Percentiles rank a stretch among this genome's conserved stretches.
Conservation (phyloP, 768 basidiomycete species). For the Dentipellis sp. region DNA sequence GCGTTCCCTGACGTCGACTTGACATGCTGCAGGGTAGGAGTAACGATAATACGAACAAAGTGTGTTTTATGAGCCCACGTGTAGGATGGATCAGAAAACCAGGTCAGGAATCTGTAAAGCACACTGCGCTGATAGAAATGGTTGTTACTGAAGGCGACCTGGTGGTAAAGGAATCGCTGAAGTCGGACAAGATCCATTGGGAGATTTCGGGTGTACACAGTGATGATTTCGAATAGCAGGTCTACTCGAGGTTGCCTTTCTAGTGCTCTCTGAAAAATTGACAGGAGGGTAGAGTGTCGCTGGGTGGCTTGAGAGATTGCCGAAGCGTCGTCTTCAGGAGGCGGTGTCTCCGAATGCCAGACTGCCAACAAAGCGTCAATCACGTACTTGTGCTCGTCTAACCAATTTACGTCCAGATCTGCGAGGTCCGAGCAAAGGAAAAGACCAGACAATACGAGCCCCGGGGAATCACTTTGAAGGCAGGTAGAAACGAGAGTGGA, state of each 20-base stretch:
- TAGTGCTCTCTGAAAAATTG: constrained; percentile 69
- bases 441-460: constrained; percentile 58
- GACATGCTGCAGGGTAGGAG: constrained; percentile 77
- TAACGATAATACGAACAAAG: constrained; percentile 76
- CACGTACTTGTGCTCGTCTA: constrained; percentile 54
- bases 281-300: constrained; percentile 56
- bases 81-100: constrained; percentile 62
- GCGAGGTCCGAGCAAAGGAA: constrained; percentile 72
- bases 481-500: constrained; percentile 41
- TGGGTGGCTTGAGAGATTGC: constrained; percentile 43
- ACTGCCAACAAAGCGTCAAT: constrained; percentile 63
- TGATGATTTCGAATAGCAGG: constrained; percentile 80
- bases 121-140: constrained; percentile 70
- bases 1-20: constrained; percentile 41
- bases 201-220: constrained; percentile 69
- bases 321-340: constrained; percentile 25
- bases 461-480: constrained; percentile 39
- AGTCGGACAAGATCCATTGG: constrained; percentile 74
- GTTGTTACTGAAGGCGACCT: constrained; percentile 69
- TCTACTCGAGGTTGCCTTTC: constrained; percentile 72
- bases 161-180: constrained; percentile 78
- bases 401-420: constrained; percentile 58
- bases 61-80: constrained; percentile 71
- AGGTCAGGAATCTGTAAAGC: constrained; percentile 73
- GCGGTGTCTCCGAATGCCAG: constrained; percentile 51